Evolutionary conservation across 805 yeast species (phyloP).

Genomic region (Brettanomyces sp.): DNA sequence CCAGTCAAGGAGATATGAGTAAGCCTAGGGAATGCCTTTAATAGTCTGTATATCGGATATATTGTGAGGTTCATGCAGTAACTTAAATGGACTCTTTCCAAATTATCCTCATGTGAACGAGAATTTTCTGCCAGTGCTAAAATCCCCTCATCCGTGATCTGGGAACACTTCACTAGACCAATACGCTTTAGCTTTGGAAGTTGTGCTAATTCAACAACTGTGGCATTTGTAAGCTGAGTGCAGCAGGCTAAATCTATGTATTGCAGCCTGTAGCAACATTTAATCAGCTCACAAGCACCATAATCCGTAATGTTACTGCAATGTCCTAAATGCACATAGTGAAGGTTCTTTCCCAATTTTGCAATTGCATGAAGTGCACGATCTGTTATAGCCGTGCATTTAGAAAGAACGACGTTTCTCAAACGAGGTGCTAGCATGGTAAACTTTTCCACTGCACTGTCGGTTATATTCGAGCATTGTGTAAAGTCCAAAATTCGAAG

Average conservation of each 20-base stretch:
- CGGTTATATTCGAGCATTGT: slow-evolving; percentile 73
- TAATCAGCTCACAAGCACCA: slow-evolving; percentile 69
- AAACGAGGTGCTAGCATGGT: slow-evolving; percentile 74
- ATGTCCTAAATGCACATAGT: slow-evolving; percentile 89
- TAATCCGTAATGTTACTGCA: slow-evolving; percentile 83
- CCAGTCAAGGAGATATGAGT: slow-evolving; percentile 93
- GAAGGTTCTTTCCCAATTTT: slow-evolving; percentile 67
- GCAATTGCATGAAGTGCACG: slow-evolving; percentile 64
- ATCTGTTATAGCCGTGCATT: slow-evolving; percentile 83
- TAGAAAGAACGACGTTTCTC: slow-evolving; percentile 80
- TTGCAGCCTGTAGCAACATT: slow-evolving; percentile 75
- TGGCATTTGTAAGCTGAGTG: slow-evolving; percentile 73
- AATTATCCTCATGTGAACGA: slow-evolving; percentile 57
- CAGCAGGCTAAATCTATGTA: slow-evolving; percentile 96
- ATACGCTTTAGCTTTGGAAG: slow-evolving; percentile 79
- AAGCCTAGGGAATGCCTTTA: slow-evolving; percentile 73
- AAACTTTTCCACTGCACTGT: slow-evolving; percentile 62
- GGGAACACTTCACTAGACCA: slow-evolving; percentile 85
- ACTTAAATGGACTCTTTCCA: slow-evolving; percentile 88
- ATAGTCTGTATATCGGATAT: slow-evolving; percentile 64
- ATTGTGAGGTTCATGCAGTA: slow-evolving; percentile 78
- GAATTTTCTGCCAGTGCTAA: slow-evolving; percentile 47
- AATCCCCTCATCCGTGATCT: slow-evolving; percentile 80
- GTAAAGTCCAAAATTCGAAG: slow-evolving; percentile 80
- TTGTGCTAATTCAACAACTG: slow-evolving; percentile 66